These are phyloP conservation scores for Lactarius vividus DNA, from an alignment of 768 basidiomycete species.

Conservation along the genomic window DNA sequence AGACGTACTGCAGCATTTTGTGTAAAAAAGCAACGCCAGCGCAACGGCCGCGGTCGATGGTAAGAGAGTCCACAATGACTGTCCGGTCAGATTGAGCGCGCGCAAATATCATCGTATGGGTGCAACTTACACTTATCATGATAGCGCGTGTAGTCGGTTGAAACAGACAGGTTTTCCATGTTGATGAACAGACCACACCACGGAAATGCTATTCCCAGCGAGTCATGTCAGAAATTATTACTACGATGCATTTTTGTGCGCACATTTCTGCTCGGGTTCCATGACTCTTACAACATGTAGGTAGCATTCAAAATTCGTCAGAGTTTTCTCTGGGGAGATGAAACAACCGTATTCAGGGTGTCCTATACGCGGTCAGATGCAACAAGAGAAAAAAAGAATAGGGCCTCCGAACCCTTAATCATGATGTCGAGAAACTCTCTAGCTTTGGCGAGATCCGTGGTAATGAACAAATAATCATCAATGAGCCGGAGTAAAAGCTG, in stretches of 20 bases:
- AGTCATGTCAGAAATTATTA: not conserved
- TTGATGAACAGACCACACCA: conserved; percentile 91
- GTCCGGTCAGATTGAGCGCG: conserved; percentile 14
- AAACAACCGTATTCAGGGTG: conserved; percentile 95
- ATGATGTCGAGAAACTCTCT: conserved; percentile 70
- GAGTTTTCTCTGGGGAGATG: conserved; percentile 84
- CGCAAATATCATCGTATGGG: not conserved
- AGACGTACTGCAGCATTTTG: conserved; percentile 72
- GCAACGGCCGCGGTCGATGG: conserved; percentile 61
- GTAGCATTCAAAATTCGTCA: conserved; percentile 79
- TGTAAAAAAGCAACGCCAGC: conserved; percentile 62
- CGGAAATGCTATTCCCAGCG: conserved; percentile 61
- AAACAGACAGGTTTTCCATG: conserved; percentile 71
- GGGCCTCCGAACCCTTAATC: conserved; percentile 53
- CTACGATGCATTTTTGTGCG: conserved; percentile 1
- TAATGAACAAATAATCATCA: conserved; percentile 94
- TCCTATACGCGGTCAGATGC: conserved; percentile 41
- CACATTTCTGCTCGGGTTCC: conserved; percentile 43
- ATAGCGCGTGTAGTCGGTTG: conserved; percentile 75
- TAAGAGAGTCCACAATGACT: conserved; percentile 68
- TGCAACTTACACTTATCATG: conserved; percentile 50
- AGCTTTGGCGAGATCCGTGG: conserved; percentile 61
- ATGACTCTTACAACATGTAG: conserved; percentile 52
- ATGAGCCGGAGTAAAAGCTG: conserved; percentile 83
- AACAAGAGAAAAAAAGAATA: not conserved